Evolutionary conservation across 2,329 filamentous ascomycete species (phyloP).

Genomic region (Kalaharituber pfeilii): DNA sequence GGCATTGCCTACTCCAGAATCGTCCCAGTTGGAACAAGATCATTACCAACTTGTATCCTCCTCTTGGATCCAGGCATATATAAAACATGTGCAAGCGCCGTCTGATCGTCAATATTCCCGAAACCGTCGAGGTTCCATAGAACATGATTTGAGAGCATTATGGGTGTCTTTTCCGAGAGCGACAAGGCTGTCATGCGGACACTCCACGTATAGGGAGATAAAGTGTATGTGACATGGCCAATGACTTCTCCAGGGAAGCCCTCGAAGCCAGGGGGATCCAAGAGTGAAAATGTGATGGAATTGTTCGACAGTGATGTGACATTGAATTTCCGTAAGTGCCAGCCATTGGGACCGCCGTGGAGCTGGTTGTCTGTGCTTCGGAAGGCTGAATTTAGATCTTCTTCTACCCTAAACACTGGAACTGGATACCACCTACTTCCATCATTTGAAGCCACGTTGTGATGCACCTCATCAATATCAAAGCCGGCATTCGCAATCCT

Average conservation of each 20-base stretch:
- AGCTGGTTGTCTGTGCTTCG: slow-evolving; percentile 38
- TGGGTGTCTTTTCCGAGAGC: neutral
- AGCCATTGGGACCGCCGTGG: slow-evolving; percentile 52
- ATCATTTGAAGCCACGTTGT: too few relatives aligned
- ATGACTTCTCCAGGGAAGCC: slow-evolving; percentile 67
- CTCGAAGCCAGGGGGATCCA: slow-evolving; percentile 54
- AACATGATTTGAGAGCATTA: neutral
- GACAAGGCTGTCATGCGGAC: neutral
- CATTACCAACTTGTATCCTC: neutral
- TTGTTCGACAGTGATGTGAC: slow-evolving; percentile 48
- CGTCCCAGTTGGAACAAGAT: too few relatives aligned
- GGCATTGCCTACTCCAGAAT: neutral
- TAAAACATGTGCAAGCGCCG: neutral
- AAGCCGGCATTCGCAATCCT: slow-evolving; percentile 64
- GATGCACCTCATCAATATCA: slow-evolving; percentile 46
- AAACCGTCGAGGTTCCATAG: neutral
- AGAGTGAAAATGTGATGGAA: slow-evolving; percentile 58
- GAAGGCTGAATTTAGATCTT: neutral
- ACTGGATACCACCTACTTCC: too few relatives aligned
- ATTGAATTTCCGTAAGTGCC: slow-evolving; percentile 64
- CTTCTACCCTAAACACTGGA: too few relatives aligned
- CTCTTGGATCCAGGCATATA: neutral
- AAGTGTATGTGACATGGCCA: neutral
- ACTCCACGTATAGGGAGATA: neutral
- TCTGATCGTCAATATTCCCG: neutral